Base-by-base conservation (phyloP, 2,329 filamentous ascomycete species). In the Penicillium sp. region DNA sequence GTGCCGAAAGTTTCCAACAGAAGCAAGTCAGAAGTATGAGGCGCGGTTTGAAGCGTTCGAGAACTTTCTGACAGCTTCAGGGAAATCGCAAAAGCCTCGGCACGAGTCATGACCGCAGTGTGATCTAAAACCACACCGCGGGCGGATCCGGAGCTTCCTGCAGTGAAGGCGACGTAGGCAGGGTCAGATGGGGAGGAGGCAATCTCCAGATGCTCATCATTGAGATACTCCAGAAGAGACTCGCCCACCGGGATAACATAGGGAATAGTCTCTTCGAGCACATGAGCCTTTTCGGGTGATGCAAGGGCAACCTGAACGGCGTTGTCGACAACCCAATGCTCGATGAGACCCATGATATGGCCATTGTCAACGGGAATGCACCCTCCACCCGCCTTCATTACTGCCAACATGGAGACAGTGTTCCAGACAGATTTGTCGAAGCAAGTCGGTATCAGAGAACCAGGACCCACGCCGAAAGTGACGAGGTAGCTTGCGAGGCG, bases 11-110 rank as follows among this genome's bases (percentile, higher is more conserved):
- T 62, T 48, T 70, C 76, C 31, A 70, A 62, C 18, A 80, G 65
- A 46, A 71, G 75, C 10, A 74, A 69, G 52, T 80, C 78, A 36
- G 79, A 80, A 0, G 71, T 76, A 49, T 75, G 76, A 0, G 72
- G 68, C 1, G 74, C 70, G 49, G 76, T 77, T 45, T 80, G 75
- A 6, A 75, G 58, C 3, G 69, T 63, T 10, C 67, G 59, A 0
- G 69, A 69, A 6, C 56, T 41, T 24, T 61, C 45, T 9, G 47
- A 50, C 15, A 69, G 46, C 1, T 54, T 47, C n/a, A 67, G 47
- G 1, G 56, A 62, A 8, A 58, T 58, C n/a, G 64, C 65, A 38
- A 70, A 66, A 2, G 58, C 54, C 21, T 58, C 61, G 6, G 68
- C 67, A 33, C 70, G 65, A 3, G 64, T 67, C 44, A 67, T 60